Evolutionary conservation across 192 early-diverging fungal species (phyloP).

Genomic region (Podila epicladia): DNA sequence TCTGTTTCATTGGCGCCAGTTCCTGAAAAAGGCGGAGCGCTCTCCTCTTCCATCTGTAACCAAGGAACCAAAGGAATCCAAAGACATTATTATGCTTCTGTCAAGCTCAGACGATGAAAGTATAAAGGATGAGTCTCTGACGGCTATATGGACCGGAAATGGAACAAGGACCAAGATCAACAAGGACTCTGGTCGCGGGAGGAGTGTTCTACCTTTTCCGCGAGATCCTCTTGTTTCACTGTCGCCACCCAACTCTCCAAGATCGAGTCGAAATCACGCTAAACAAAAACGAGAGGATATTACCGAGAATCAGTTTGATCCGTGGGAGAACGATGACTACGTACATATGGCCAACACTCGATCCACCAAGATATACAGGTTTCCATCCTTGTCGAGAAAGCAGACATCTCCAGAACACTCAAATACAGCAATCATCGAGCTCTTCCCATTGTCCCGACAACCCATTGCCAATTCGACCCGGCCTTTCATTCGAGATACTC

Average conservation of each 20-base stretch:
- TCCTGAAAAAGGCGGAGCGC: not conserved
- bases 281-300: too few relatives aligned
- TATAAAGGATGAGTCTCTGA: not conserved
- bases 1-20: not conserved
- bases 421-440: conserved; percentile 8
- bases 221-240: too few relatives aligned
- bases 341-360: too few relatives aligned
- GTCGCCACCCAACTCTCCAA: too few relatives aligned
- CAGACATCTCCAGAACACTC: not conserved
- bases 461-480: not conserved
- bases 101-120: conserved; percentile 24
- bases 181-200: not conserved
- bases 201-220: not conserved
- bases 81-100: not conserved
- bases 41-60: not conserved
- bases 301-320: not conserved
- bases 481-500: not conserved
- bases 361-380: not conserved
- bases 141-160: too few relatives aligned
- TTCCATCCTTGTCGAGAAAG: too few relatives aligned
- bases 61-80: not conserved
- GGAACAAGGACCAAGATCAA: too few relatives aligned
- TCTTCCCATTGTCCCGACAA: not conserved
- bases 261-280: too few relatives aligned
- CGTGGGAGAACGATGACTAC: not conserved